Evolutionary conservation across 179 eudicot genomes (phyloP).

Genomic region (Monotropa hypopitys): DNA sequence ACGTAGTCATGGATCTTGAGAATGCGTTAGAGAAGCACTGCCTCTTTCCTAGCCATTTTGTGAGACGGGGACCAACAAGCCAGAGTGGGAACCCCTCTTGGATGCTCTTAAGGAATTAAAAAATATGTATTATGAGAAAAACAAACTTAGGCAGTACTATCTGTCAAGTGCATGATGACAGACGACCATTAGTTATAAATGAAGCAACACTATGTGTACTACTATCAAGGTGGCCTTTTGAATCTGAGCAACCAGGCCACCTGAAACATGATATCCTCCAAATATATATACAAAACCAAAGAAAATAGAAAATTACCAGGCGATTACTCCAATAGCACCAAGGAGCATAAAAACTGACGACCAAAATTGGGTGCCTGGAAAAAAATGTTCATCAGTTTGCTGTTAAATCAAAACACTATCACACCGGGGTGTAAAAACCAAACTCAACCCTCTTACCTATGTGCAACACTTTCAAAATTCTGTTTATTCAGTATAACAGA

Average conservation of each 20-base stretch:
- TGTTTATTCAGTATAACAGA: constrained; percentile 39
- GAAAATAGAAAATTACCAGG: constrained; percentile 34
- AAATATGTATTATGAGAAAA: neutral
- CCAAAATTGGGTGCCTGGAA: constrained; percentile 69
- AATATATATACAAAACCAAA: neutral
- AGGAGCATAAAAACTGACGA: constrained; percentile 88
- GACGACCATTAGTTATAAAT: neutral
- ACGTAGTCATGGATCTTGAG: constrained; percentile 1
- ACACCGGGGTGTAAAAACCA: neutral
- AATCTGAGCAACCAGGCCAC: neutral
- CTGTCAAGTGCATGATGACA: neutral
- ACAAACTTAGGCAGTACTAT: neutral
- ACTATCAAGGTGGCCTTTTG: neutral
- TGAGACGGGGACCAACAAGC: neutral
- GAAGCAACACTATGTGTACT: neutral
- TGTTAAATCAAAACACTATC: neutral
- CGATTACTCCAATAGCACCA: constrained; percentile 96
- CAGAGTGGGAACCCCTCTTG: neutral
- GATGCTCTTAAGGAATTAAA: neutral
- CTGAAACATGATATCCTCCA: neutral
- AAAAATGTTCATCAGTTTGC: constrained; percentile 4
- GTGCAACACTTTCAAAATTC: constrained; percentile 66
- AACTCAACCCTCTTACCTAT: constrained; percentile 37
- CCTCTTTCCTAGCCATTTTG: neutral
- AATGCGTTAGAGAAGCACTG: neutral